Evolutionary conservation across 1,284 basidiomycete species (phyloP), one percentile per base, ranked within the genome.

Genomic region (Heterobasidion parviporum): DNA sequence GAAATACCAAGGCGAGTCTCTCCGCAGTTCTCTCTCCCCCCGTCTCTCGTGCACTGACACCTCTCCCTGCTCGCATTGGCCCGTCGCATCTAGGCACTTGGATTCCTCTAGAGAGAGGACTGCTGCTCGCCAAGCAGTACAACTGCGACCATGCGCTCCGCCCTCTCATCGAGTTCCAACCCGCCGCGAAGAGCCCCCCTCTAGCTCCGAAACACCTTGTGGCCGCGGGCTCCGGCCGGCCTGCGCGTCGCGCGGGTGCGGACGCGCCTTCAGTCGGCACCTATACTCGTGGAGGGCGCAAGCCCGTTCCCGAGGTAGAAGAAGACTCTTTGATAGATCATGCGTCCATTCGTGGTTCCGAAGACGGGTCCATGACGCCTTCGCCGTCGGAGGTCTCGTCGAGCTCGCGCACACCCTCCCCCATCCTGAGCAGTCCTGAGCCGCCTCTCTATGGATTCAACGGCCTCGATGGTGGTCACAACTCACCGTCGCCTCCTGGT

Each of bases 201-300:
- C 82, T 92, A 35, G 97, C 97, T 18, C 97, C 97, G 12, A 98
- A 99, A 72, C 97, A 99, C 71, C 77, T 94, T 44, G 91, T 91
- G 15, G 85, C 91, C 10, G 73, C 80, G 52, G 74, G 84, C 50
- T 71, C 80, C 61, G 69, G 74, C 48, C 74, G 81, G 68, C 79
- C 82, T 54, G 65, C 77, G 47, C 78, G 83, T 58, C 78, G 82
- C 58, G 70, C 77, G 50, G 68, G 75, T 52, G 63, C 69, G 44
- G 68, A 69, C 15, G 74, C 73, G 49, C 60, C 72, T 44, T 65
- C 74, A 20, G 65, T 71, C 34, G 62, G 56, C 51, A 65, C 80
- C 47, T 74, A 71, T 57, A 81, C 85, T 32, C 81, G 81, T 58
- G 82, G 82, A 7, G 51, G 78, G 76, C 79, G 74, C 64, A 79